Conservation (phyloP, 2,329 filamentous ascomycete genomes). For the Geosmithia putterillii region DNA sequence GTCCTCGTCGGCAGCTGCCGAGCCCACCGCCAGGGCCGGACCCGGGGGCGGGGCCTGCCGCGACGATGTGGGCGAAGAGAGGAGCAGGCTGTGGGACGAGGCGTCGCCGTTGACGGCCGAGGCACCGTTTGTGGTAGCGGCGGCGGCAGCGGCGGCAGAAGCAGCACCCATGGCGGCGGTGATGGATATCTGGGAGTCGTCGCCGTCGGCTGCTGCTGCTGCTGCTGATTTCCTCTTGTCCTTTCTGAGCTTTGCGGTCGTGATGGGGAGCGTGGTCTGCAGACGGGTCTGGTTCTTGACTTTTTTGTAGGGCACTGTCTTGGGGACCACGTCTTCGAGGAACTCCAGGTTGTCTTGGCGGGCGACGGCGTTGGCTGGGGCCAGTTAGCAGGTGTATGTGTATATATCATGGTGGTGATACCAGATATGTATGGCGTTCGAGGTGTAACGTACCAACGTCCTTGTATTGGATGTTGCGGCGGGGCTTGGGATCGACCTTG, state of each 20-base stretch:
- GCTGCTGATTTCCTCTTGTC: too few species aligned
- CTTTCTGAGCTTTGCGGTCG: too few species aligned
- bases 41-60: background rate
- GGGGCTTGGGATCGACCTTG: slow-evolving; percentile 81
- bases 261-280: slow-evolving; percentile 5
- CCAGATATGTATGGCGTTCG: too few species aligned
- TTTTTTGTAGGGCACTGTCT: slow-evolving; percentile 69
- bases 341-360: slow-evolving; percentile 93
- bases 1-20: slow-evolving; percentile 15
- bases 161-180: too few species aligned
- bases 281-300: slow-evolving; percentile 49
- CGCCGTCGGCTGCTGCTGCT: too few species aligned
- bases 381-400: background rate
- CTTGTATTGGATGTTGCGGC: slow-evolving; percentile 90
- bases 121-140: slow-evolving; percentile 10
- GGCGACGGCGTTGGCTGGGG: slow-evolving; percentile 65
- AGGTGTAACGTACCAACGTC: slow-evolving; percentile 56
- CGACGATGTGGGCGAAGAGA: background rate
- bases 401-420: too few species aligned
- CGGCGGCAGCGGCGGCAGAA: slow-evolving; percentile 5
- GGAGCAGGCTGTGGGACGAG: slow-evolving; percentile 7
- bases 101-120: slow-evolving; percentile 14
- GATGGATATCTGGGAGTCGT: too few species aligned
- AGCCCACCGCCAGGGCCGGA: background rate
- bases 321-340: slow-evolving; percentile 79